Conservation (phyloP, 768 basidiomycete genomes). For the Russula abietina region DNA sequence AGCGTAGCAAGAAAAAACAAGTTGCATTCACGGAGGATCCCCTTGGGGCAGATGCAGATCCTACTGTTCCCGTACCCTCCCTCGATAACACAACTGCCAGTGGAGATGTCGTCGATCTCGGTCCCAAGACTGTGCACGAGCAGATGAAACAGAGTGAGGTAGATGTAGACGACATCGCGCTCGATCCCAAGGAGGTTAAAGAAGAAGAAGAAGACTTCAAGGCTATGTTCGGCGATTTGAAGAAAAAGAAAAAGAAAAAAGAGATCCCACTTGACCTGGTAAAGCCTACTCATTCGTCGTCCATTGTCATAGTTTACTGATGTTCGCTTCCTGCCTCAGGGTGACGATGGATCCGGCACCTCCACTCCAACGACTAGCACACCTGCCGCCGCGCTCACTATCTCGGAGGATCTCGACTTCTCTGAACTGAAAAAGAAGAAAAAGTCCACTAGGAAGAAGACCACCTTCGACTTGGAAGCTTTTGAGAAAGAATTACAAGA, state of each 20-base stretch:
- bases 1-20: slow-evolving; percentile 80
- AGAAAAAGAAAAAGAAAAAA: slow-evolving; percentile 91
- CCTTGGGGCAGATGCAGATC: slow-evolving; percentile 74
- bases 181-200: slow-evolving; percentile 42
- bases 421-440: slow-evolving; percentile 98
- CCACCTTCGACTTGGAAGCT: slow-evolving; percentile 82
- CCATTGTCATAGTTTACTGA: not conserved
- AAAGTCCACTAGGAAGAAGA: slow-evolving; percentile 82
- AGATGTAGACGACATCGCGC: slow-evolving; percentile 32
- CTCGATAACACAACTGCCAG: slow-evolving; percentile 65
- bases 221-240: slow-evolving; percentile 81
- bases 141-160: slow-evolving; percentile 52
- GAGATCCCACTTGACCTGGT: slow-evolving; percentile 81
- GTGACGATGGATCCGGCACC: slow-evolving; percentile 56
- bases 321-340: slow-evolving; percentile 34
- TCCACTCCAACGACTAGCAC: slow-evolving; percentile 47
- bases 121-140: slow-evolving; percentile 69
- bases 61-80: slow-evolving; percentile 69
- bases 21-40: slow-evolving; percentile 85
- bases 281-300: slow-evolving; percentile 27
- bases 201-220: slow-evolving; percentile 74
- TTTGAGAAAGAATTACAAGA: slow-evolving; percentile 89
- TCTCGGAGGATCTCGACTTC: slow-evolving; percentile 79
- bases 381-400: slow-evolving; percentile 28
- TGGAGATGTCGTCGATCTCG: slow-evolving; percentile 72